A percentile compares a stretch with the other conserved stretches of the same genome.
Conservation (phyloP, 768 basidiomycete species). For the Clitopilus hobsonii region DNA sequence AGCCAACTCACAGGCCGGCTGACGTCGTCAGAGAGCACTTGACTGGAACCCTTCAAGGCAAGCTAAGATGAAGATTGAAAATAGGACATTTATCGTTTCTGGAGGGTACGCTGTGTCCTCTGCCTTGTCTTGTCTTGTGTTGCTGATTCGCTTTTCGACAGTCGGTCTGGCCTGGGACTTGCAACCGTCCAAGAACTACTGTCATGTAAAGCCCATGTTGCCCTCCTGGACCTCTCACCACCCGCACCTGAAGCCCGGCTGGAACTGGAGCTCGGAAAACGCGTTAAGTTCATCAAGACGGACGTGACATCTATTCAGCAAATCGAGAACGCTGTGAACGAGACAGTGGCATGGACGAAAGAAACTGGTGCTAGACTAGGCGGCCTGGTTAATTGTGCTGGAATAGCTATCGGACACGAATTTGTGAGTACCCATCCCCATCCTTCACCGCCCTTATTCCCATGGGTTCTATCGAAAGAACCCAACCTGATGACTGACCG, state of each 20-base stretch:
- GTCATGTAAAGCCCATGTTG: slow-evolving; percentile 35
- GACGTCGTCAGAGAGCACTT: background rate
- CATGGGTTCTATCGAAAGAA: too few relatives aligned
- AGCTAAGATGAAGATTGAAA: slow-evolving; percentile 39
- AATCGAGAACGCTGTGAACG: slow-evolving; percentile 31
- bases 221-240: slow-evolving; percentile 44
- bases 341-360: slow-evolving; percentile 34
- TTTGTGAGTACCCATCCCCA: background rate
- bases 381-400: slow-evolving; percentile 48
- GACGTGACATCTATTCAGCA: slow-evolving; percentile 33
- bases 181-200: slow-evolving; percentile 46
- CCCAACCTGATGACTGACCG: too few relatives aligned
- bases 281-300: slow-evolving; percentile 32
- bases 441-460: too few relatives aligned
- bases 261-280: background rate
- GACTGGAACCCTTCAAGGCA: too few relatives aligned
- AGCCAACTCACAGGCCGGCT: too few relatives aligned
- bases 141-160: slow-evolving; percentile 13
- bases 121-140: background rate
- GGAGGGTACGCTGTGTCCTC: slow-evolving; percentile 39
- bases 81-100: slow-evolving; percentile 53
- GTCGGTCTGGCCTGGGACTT: slow-evolving; percentile 54
- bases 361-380: slow-evolving; percentile 39
- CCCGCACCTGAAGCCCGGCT: slow-evolving; percentile 16
- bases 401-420: background rate